phyloP scores from a whole-genome alignment of 371 early-diverging fungal species.

The Mortierella sp. region DNA sequence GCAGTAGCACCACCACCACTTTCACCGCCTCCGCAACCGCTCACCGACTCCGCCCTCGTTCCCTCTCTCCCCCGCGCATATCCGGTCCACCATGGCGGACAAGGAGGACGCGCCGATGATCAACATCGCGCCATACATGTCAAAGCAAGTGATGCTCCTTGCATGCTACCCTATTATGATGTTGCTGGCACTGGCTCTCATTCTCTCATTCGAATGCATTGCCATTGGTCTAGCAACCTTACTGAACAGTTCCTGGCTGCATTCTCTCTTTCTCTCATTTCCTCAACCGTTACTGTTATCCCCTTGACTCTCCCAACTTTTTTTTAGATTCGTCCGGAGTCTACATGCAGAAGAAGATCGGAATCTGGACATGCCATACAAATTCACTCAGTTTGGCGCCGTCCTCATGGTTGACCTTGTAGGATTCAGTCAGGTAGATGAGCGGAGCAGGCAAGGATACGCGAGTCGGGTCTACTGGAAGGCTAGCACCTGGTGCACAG shows the following conservation, averaged over 20 bases:
- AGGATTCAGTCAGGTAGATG: conserved; percentile 20
- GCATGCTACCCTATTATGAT: background rate
- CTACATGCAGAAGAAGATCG: conserved; percentile 57
- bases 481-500: too few species aligned
- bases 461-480: too few species aligned
- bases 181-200: background rate
- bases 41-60: too few species aligned
- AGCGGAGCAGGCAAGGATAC: too few species aligned
- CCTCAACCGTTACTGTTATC: background rate
- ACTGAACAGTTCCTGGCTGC: background rate
- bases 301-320: background rate
- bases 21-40: too few species aligned
- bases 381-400: conserved; percentile 62
- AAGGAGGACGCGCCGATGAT: conserved; percentile 7
- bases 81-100: background rate
- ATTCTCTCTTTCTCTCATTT: background rate
- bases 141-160: conserved; percentile 48
- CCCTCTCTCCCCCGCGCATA: too few species aligned
- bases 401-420: conserved; percentile 64
- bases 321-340: conserved; percentile 54
- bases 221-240: background rate
- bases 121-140: conserved; percentile 65
- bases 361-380: conserved; percentile 54
- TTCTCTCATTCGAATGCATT: background rate
- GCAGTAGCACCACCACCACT: background rate